Evolutionary conservation across 108 stramenopile genomes (phyloP), one percentile per base, ranked within the genome.

Genomic region (Pelagomonas calceolata): DNA sequence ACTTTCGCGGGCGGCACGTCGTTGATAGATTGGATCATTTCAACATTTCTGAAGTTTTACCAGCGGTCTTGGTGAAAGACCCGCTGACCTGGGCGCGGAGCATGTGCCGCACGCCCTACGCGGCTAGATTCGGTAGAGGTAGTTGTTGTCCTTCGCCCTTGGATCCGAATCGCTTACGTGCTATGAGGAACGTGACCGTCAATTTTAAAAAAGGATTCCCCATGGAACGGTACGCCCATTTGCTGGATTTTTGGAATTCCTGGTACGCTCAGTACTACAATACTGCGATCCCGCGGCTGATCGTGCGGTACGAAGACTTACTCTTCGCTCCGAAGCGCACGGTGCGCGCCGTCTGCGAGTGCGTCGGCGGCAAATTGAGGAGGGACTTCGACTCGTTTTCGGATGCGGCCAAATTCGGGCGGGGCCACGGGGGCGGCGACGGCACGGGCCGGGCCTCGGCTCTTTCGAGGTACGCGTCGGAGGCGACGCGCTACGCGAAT

Each of bases 301-400:
- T 91, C 71, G 80, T 91, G 0, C 86, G 92, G 32, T 91, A 88
- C 79, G 90, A 91, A 77, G 90, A 91, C 76, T 78, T 91, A 60
- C 74, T 88, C 63, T 93, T 90, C 73, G 83, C 89, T 64, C 80
- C 83, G 31, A 78, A 86, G 63, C 77, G 84, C 46, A 73, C 84
- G 29, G 73, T 88, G n/a, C 46, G 81, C 67, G 39, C 68, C 17
- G 68, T 89, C 26, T 90, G 90, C 66, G 76, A 4, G 51, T 60
- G 51, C 51, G 51, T 26, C 51, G 51, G 51, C 51, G 51, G 51
- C 21, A 17, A 12, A 1, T 26, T 60, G 21, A 60, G 29, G 51
- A 16, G 1, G 21, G 51, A 60, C 51, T 60, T 60, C 51, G 51
- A 60, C 51, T 9, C 4, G 21, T 17, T 60, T 1, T 4, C 7